Evolutionary conservation across 1,284 basidiomycete species (phyloP).

Genomic region (Schizophyllum amplum): DNA sequence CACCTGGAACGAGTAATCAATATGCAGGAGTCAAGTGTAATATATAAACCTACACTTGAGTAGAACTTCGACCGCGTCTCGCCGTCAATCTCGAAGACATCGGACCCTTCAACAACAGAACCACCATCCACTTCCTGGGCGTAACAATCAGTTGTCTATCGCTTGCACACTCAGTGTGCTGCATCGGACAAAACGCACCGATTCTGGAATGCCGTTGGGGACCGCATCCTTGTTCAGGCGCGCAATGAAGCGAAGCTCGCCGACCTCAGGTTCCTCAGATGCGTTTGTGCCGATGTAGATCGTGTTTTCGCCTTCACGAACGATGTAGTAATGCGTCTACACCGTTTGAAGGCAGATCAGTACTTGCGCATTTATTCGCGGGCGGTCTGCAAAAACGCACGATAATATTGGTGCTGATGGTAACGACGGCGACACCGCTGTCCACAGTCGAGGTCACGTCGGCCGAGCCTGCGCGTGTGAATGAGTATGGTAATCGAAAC

Average conservation of each 20-base stretch:
- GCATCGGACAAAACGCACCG: slow-evolving; percentile 7
- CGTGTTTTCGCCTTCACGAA: slow-evolving; percentile 32
- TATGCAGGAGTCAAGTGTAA: not conserved
- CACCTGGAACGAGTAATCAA: slow-evolving; percentile 17
- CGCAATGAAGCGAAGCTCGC: slow-evolving; percentile 41
- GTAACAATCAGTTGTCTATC: no score
- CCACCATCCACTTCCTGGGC: slow-evolving; percentile 26
- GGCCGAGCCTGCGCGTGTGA: slow-evolving; percentile 25
- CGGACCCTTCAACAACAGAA: slow-evolving; percentile 35
- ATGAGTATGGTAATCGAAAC: not conserved
- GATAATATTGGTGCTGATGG: slow-evolving; percentile 33
- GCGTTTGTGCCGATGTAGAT: slow-evolving; percentile 36
- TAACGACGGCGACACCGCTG: slow-evolving; percentile 30
- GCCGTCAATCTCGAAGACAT: slow-evolving; percentile 35
- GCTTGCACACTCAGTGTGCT: no score
- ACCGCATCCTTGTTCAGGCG: slow-evolving; percentile 34
- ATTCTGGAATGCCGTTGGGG: slow-evolving; percentile 28
- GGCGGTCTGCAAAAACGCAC: slow-evolving; percentile 18
- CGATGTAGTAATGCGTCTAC: slow-evolving; percentile 36
- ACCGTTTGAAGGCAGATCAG: not conserved
- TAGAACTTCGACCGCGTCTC: slow-evolving; percentile 43
- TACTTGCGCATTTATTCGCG: no score
- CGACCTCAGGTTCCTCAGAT: slow-evolving; percentile 35
- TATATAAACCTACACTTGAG: slow-evolving; percentile 27
- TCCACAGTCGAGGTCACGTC: slow-evolving; percentile 30